Conservation (phyloP, 2,329 filamentous ascomycete genomes). For the Calonectria hongkongensis region DNA sequence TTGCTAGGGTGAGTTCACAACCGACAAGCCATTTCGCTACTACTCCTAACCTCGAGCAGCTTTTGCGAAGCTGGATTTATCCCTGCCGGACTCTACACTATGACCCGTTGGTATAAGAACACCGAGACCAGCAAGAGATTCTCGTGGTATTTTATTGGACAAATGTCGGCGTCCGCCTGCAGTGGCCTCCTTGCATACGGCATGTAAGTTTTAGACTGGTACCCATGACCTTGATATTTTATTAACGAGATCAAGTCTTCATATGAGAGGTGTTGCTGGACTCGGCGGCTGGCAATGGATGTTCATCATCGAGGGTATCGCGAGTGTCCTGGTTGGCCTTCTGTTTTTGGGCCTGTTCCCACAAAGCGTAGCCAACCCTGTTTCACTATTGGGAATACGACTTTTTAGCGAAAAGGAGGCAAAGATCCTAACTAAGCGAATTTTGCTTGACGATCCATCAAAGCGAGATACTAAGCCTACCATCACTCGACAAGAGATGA, state of each 20-base stretch:
- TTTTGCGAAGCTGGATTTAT: constrained; percentile 59
- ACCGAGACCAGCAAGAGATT: constrained; percentile 67
- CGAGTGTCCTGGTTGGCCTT: constrained; percentile 56
- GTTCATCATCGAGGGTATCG: constrained; percentile 58
- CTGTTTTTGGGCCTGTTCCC: constrained; percentile 47
- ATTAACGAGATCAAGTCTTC: constrained; percentile 38
- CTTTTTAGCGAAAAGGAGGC: constrained; percentile 61
- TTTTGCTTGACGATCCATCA: constrained; percentile 55
- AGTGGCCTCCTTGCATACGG: constrained; percentile 60
- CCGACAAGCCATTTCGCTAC: not conserved
- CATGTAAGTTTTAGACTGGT: constrained; percentile 42
- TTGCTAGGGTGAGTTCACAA: constrained; percentile 51
- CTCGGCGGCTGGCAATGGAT: constrained; percentile 54
- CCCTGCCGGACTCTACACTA: constrained; percentile 66
- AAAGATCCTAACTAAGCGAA: constrained; percentile 58
- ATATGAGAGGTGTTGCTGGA: constrained; percentile 51
- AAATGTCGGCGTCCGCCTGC: constrained; percentile 62
- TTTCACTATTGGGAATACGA: constrained; percentile 55
- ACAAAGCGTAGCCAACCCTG: constrained; percentile 52
- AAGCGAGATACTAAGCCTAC: constrained; percentile 57
- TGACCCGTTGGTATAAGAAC: constrained; percentile 68
- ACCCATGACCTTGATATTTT: not conserved
- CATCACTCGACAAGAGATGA: constrained; percentile 58
- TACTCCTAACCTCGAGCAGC: constrained; percentile 21
- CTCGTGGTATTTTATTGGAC: constrained; percentile 67